Percentiles rank a stretch among this genome's conserved stretches.
These are phyloP conservation scores for Pseudogymnoascus sp. DNA, from an alignment of 2,329 filamentous ascomycete species.

Conservation along the genomic window DNA sequence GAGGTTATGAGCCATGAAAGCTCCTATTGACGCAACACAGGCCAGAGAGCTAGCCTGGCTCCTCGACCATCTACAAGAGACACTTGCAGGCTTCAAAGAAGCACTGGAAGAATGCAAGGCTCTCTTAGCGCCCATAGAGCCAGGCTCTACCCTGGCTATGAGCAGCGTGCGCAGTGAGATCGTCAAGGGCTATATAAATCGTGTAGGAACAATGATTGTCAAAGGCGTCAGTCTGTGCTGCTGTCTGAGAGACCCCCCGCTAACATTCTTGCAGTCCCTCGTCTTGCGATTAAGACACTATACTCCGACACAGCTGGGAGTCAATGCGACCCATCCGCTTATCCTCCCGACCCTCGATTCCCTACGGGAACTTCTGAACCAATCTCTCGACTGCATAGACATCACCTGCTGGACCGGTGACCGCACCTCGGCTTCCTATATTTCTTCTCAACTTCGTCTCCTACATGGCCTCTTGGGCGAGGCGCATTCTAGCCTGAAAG, in stretches of 20 bases:
- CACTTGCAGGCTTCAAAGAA: constrained; percentile 16
- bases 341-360: constrained; percentile 61
- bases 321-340: constrained; percentile 37
- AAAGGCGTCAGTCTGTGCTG: constrained; percentile 60
- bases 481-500: constrained; percentile 45
- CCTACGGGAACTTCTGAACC: constrained; percentile 69
- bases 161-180: constrained; percentile 80
- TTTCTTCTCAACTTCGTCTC: constrained; percentile 47
- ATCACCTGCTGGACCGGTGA: constrained; percentile 67
- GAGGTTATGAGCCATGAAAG: neutral
- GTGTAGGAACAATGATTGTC: constrained; percentile 81
- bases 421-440: constrained; percentile 42
- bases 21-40: constrained; percentile 15
- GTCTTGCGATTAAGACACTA: constrained; percentile 68
- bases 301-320: constrained; percentile 28
- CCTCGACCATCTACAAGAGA: constrained; percentile 28
- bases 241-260: neutral
- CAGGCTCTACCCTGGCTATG: constrained; percentile 80
- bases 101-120: constrained; percentile 76
- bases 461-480: constrained; percentile 46
- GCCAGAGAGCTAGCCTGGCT: constrained; percentile 28
- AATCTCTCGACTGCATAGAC: constrained; percentile 74
- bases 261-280: constrained; percentile 47
- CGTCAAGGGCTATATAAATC: constrained; percentile 86
- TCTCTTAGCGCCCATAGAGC: constrained; percentile 74